Conservation (phyloP, 2,329 filamentous ascomycete species). For the Fusarium xylarioides region DNA sequence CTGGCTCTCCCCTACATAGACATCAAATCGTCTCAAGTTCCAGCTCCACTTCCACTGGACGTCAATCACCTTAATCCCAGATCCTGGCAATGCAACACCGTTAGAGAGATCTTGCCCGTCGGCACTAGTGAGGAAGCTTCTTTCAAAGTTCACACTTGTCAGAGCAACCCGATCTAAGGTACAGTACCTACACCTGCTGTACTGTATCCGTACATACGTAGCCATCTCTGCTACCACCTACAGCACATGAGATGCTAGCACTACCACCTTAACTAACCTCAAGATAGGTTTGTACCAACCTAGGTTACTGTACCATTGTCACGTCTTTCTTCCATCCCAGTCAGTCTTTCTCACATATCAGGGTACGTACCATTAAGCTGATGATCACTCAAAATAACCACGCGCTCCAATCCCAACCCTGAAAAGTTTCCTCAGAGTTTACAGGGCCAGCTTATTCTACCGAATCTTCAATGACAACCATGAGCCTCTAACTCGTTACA, state of each 20-base stretch:
- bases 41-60: not conserved
- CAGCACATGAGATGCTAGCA: not conserved
- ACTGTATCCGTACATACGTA: not conserved
- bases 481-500: not conserved
- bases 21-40: constrained; percentile 2
- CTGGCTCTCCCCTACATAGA: not conserved
- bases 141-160: constrained; percentile 2
- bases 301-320: not conserved
- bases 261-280: not conserved
- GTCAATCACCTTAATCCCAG: not conserved
- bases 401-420: constrained; percentile 32
- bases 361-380: not conserved
- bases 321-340: not conserved
- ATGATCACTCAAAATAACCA: constrained; percentile 12
- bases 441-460: not conserved
- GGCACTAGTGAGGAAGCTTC: constrained; percentile 9
- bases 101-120: constrained; percentile 27
- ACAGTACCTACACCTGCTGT: not conserved
- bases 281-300: not conserved
- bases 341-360: not conserved
- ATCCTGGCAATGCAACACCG: constrained; percentile 29
- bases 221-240: not conserved
- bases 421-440: constrained; percentile 6
- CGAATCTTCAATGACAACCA: not conserved
- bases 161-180: constrained; percentile 6